phyloP scores from a whole-genome alignment of 208 protist genomes.

The Trypanosoma boissoni region DNA sequence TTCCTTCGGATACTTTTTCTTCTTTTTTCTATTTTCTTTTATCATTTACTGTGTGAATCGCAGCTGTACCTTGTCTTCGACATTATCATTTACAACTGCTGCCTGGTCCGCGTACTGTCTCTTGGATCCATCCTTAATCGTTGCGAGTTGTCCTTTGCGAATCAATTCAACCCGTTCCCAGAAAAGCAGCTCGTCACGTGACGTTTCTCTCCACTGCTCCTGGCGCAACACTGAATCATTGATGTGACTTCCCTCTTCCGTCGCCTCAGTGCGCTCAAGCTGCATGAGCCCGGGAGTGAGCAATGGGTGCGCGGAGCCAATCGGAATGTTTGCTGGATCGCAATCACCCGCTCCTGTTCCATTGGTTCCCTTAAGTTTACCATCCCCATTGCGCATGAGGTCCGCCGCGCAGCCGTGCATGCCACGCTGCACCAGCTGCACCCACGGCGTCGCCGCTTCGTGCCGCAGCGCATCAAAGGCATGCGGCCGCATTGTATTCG shows the following conservation, averaged over 20 bases:
- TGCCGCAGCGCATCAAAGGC: slow-evolving; percentile 52
- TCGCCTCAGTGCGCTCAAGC: no score
- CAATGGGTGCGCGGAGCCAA: slow-evolving; percentile 68
- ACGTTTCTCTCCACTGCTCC: slow-evolving; percentile 75
- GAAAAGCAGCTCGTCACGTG: slow-evolving; percentile 73
- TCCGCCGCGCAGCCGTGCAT: slow-evolving; percentile 14
- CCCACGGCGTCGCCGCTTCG: slow-evolving; percentile 67
- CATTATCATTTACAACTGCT: slow-evolving; percentile 39
- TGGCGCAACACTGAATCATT: slow-evolving; percentile 35
- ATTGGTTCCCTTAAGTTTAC: neutral
- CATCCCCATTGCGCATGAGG: neutral
- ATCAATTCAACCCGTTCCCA: slow-evolving; percentile 89
- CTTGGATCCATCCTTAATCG: slow-evolving; percentile 56
- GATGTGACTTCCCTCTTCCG: slow-evolving; percentile 27
- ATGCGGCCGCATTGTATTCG: slow-evolving; percentile 53
- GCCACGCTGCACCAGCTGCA: slow-evolving; percentile 75
- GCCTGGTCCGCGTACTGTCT: slow-evolving; percentile 61
- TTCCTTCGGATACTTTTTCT: no score
- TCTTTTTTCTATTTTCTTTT: no score
- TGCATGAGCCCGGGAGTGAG: slow-evolving; percentile 65
- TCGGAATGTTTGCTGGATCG: slow-evolving; percentile 49
- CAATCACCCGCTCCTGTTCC: slow-evolving; percentile 31
- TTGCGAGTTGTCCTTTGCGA: slow-evolving; percentile 63
- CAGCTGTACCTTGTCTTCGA: slow-evolving; percentile 81
- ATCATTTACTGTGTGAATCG: slow-evolving; percentile 63